Conservation (phyloP, 192 early-diverging fungal genomes). For the Funneliformis mosseae region DNA sequence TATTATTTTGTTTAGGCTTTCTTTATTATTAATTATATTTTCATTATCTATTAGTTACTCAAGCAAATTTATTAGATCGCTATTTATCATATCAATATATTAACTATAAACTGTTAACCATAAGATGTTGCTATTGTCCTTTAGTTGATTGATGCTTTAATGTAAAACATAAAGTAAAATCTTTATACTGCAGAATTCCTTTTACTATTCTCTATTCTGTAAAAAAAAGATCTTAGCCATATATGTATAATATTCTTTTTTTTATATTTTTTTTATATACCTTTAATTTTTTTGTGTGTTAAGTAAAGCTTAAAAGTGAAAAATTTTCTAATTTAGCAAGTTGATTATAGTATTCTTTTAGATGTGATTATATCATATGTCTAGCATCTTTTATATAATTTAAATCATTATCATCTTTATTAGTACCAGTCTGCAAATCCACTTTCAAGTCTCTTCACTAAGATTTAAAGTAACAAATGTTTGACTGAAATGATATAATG, state of each 20-base stretch:
- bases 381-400: too few relatives aligned
- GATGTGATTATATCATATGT: too few relatives aligned
- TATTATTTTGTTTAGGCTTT: neutral
- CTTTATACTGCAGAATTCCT: slow-evolving; percentile 9
- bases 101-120: neutral
- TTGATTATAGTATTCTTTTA: too few relatives aligned
- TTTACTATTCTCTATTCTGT: neutral
- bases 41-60: neutral
- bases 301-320: too few relatives aligned
- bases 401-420: too few relatives aligned
- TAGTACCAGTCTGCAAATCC: too few relatives aligned
- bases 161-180: neutral
- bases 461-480: too few relatives aligned
- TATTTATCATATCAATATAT: neutral
- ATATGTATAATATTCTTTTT: neutral
- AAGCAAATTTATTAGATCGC: neutral
- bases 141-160: neutral
- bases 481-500: slow-evolving; percentile 9
- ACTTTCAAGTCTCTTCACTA: too few relatives aligned
- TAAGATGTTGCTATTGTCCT: neutral
- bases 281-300: too few relatives aligned
- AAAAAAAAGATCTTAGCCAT: neutral
- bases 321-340: too few relatives aligned
- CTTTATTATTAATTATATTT: neutral
- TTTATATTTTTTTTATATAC: neutral